These are phyloP conservation scores for Fusarium proliferatum DNA, from an alignment of 2,329 filamentous ascomycete genomes.

Conservation along the genomic window DNA sequence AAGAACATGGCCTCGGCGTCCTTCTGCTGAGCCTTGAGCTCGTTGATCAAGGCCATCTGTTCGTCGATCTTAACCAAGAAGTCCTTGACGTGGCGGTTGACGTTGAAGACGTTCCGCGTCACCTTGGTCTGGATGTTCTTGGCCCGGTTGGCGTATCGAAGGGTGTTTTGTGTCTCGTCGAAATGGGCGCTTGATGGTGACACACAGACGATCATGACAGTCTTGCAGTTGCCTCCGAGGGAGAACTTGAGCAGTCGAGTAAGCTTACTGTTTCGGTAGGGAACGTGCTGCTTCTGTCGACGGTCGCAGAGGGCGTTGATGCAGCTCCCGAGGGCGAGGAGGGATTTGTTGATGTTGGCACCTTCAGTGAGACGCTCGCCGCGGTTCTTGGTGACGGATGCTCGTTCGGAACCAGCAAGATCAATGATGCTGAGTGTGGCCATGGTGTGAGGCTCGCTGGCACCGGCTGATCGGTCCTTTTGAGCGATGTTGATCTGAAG, in stretches of 20 bases:
- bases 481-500: slow-evolving; percentile 96
- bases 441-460: slow-evolving; percentile 97
- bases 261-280: slow-evolving; percentile 97
- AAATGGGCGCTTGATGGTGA: slow-evolving; percentile 97
- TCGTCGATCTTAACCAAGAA: slow-evolving; percentile 99
- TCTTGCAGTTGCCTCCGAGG: slow-evolving; percentile 96
- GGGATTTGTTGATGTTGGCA: slow-evolving; percentile 99
- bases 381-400: slow-evolving; percentile 95
- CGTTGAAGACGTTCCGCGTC: slow-evolving; percentile 98
- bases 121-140: slow-evolving; percentile 99
- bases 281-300: slow-evolving; percentile 91
- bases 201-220: slow-evolving; percentile 99
- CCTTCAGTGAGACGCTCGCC: slow-evolving; percentile 92
- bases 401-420: slow-evolving; percentile 93
- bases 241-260: slow-evolving; percentile 97
- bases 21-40: slow-evolving; percentile 92
- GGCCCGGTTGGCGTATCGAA: slow-evolving; percentile 95
- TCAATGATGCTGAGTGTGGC: slow-evolving; percentile 98
- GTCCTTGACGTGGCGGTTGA: slow-evolving; percentile 98
- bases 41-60: slow-evolving; percentile 96
- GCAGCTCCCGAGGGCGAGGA: slow-evolving; percentile 93
- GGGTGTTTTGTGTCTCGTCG: slow-evolving; percentile 97
- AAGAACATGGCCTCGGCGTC: slow-evolving; percentile 86
- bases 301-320: slow-evolving; percentile 98
- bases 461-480: slow-evolving; percentile 90